Base-by-base conservation (phyloP, 2,329 filamentous ascomycete genomes). In the Aspergillus calidoustus region DNA sequence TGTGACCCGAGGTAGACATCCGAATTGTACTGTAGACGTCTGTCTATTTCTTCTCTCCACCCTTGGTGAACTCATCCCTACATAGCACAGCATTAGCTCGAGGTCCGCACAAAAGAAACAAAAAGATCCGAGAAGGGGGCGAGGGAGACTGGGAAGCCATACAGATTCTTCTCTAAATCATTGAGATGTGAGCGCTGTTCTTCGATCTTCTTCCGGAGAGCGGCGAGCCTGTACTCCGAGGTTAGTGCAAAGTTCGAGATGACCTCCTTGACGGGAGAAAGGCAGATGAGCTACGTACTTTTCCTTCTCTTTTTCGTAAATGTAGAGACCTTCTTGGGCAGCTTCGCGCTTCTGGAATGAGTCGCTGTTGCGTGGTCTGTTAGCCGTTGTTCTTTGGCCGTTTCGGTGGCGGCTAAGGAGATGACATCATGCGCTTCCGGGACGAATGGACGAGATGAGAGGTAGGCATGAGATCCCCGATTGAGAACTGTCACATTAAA, bases 261-360 rank as follows among this genome's bases (percentile, higher is more conserved):
- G 44, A n/a, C 13, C n/a, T 19, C 11, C 13, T 38, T 13, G 13
- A 5, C 7, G 43, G 15, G 17, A 30, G 9, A 57, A 25, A 48
- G 9, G 15, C 19, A n/a, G 17, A 6, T n/a, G 34, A 15, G 4
- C 9, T 31, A 72, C 76, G 55, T 74, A 82, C 92, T 97, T 97
- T 83, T 93, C 89, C 82, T 88, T 87, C 86, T 98, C 95, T 76
- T 93, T 91, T 82, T 91, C 83, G 73, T 88, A 87, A 81, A 99
- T 93, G 81, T 91, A 91, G 71, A 87, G 87, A 78, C 93, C 89
- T 83, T 98, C 95, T 76, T 83, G 85, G 69, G 94, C 94, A 76
- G 89, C 87, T 82, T 99, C 95, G 72, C 95, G 92, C 82, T 90
- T 90, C 82, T 89, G 92, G 87, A 97, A 99, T 60, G 92, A 88